Evolutionary conservation across 1,139 yeast species (phyloP).

Genomic region (Geotrichum citri-aurantii): DNA sequence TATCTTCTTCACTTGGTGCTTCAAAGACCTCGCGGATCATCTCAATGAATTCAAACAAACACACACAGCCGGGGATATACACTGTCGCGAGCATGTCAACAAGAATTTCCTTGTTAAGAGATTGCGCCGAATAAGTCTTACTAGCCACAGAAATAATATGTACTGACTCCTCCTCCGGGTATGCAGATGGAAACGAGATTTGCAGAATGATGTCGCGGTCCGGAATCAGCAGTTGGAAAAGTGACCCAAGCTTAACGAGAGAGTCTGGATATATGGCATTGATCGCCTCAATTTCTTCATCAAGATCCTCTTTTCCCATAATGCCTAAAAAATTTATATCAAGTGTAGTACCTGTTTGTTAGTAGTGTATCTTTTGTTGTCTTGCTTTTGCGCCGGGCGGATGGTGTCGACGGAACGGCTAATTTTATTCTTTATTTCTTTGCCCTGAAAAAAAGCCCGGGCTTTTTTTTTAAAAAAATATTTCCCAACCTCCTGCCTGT

Average conservation of each 20-base stretch:
- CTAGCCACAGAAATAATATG: constrained; percentile 33
- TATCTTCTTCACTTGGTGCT: constrained; percentile 24
- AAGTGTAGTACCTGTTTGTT: neutral
- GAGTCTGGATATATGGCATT: constrained; percentile 83
- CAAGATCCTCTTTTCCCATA: constrained; percentile 40
- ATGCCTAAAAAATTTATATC: neutral
- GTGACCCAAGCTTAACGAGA: constrained; percentile 39
- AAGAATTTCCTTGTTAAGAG: constrained; percentile 37
- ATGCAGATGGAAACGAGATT: constrained; percentile 59
- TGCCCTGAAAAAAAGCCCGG: neutral
- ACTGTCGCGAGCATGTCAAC: constrained; percentile 45
- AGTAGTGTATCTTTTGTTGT: no score
- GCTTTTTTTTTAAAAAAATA: neutral
- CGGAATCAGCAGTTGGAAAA: constrained; percentile 57
- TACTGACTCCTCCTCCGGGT: constrained; percentile 59
- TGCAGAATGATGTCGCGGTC: constrained; percentile 54
- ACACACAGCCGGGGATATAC: constrained; percentile 60
- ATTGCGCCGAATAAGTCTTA: constrained; percentile 42
- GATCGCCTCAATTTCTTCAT: constrained; percentile 77
- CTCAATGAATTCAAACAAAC: constrained; percentile 70
- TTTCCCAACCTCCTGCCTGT: neutral
- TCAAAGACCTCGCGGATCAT: constrained; percentile 46
- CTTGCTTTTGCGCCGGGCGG: neutral
- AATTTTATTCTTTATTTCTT: no score
- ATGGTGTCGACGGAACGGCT: neutral